These are phyloP conservation scores for Aquanectria penicillioides DNA, from an alignment of 2,329 filamentous ascomycete species.

Conservation along the genomic window DNA sequence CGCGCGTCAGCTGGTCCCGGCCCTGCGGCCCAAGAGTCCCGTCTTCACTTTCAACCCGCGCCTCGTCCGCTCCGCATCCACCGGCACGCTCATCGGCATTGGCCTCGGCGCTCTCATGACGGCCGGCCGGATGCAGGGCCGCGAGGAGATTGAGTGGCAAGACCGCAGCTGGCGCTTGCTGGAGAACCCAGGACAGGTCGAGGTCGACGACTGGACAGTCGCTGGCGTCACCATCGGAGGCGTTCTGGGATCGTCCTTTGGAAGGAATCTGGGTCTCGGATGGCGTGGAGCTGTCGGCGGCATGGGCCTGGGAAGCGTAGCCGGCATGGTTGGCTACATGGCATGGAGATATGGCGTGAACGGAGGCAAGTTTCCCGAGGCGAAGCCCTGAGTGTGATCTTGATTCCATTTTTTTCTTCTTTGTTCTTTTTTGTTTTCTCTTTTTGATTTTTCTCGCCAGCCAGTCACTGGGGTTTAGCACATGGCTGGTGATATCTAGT, in stretches of 20 bases:
- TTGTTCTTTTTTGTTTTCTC: no score
- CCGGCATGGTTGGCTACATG: slow-evolving; percentile 59
- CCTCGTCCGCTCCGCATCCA: slow-evolving; percentile 57
- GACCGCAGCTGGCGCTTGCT: slow-evolving; percentile 71
- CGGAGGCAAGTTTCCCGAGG: slow-evolving; percentile 51
- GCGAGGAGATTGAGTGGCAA: slow-evolving; percentile 70
- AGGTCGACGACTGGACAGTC: slow-evolving; percentile 66
- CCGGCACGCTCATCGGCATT: slow-evolving; percentile 56
- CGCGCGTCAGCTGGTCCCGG: slow-evolving; percentile 43
- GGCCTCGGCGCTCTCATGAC: slow-evolving; percentile 56
- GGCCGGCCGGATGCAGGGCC: slow-evolving; percentile 62
- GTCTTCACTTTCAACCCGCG: slow-evolving; percentile 43
- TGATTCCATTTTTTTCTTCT: no score
- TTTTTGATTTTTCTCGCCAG: no score
- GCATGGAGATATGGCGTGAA: slow-evolving; percentile 61
- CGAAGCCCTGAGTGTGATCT: slow-evolving; percentile 31
- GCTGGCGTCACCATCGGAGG: slow-evolving; percentile 52
- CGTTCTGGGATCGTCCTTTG: slow-evolving; percentile 46
- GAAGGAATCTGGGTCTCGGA: slow-evolving; percentile 39
- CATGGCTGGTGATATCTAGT: no score
- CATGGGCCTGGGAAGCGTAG: slow-evolving; percentile 58
- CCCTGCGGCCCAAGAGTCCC: slow-evolving; percentile 42
- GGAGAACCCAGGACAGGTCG: slow-evolving; percentile 65
- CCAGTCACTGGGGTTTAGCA: no score
- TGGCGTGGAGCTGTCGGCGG: slow-evolving; percentile 56